Conservation (phyloP, 306 rosid species). For the Lablab purpureus region DNA sequence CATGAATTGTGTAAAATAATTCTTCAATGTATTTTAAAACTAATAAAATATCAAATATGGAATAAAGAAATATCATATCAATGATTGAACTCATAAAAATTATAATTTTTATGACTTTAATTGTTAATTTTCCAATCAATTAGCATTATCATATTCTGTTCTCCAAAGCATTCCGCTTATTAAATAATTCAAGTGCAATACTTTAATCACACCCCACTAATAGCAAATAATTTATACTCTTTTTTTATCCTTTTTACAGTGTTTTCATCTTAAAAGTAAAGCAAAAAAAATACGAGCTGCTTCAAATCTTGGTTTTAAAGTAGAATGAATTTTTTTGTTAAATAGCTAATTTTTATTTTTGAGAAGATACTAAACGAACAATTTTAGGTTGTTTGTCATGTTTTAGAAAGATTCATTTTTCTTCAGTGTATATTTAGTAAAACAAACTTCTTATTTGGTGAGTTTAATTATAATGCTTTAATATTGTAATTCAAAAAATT, state of each 20-base stretch:
- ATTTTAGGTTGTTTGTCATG: too few species aligned
- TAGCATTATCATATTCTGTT: neutral
- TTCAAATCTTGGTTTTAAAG: neutral
- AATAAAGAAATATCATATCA: too few species aligned
- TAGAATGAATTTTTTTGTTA: constrained; percentile 17
- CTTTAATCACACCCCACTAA: neutral
- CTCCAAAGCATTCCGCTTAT: neutral
- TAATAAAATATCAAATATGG: neutral
- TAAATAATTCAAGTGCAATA: neutral
- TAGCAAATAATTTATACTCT: constrained; percentile 40
- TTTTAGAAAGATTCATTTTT: too few species aligned
- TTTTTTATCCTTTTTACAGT: neutral
- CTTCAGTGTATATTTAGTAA: too few species aligned
- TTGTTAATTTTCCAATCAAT: neutral
- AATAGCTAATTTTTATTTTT: too few species aligned
- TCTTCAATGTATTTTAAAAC: neutral
- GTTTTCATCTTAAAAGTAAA: neutral
- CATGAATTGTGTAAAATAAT: too few species aligned
- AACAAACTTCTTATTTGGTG: too few species aligned
- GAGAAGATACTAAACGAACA: too few species aligned
- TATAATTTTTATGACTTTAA: neutral
- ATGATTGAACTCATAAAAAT: neutral
- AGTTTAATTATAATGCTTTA: too few species aligned
- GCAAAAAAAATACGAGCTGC: neutral
- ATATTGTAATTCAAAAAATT: too few species aligned